Conservation (phyloP, 179 eudicot genomes). For the Nepenthes alata region DNA sequence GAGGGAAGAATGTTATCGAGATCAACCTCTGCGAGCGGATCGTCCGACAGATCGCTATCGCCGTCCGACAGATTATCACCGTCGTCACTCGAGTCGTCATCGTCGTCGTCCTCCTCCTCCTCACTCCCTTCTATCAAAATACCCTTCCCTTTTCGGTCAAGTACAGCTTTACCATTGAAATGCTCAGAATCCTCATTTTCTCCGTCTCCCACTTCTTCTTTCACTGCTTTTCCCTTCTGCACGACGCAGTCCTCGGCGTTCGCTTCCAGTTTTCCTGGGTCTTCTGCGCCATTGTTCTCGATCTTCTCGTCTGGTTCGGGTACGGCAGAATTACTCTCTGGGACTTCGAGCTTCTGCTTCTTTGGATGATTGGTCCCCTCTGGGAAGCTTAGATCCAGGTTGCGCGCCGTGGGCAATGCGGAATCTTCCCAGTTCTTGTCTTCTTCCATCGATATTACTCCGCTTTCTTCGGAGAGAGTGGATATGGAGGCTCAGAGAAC, state of each 20-base stretch:
- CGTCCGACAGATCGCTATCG: conserved; percentile 53
- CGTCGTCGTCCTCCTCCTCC: conserved; percentile 12
- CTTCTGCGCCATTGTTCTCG: conserved; percentile 6
- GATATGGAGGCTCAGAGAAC: too few relatives aligned
- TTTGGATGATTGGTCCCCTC: conserved; percentile 9
- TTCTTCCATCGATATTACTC: conserved; percentile 17
- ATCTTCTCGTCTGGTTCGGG: conserved; percentile 10
- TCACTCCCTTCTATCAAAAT: conserved; percentile 44
- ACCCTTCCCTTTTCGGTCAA: conserved; percentile 57
- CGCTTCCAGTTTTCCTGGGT: neutral
- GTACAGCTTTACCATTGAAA: conserved; percentile 22
- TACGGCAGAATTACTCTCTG: conserved; percentile 8
- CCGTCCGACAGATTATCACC: conserved; percentile 23
- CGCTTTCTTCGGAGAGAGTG: too few relatives aligned
- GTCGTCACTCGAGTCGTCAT: conserved; percentile 6
- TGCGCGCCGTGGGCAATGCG: conserved; percentile 29
- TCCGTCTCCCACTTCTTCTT: conserved; percentile 9
- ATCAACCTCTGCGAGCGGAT: conserved; percentile 90
- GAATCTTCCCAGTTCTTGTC: conserved; percentile 21
- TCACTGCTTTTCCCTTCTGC: conserved; percentile 4
- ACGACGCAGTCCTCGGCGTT: conserved; percentile 7
- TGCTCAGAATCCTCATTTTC: conserved; percentile 16
- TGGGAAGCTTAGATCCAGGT: conserved; percentile 11
- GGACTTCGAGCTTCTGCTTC: conserved; percentile 23
- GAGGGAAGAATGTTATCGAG: conserved; percentile 88